These are phyloP conservation scores for Aspergillus pseudoviridinutans DNA, from an alignment of 2,329 filamentous ascomycete species.

Conservation along the genomic window DNA sequence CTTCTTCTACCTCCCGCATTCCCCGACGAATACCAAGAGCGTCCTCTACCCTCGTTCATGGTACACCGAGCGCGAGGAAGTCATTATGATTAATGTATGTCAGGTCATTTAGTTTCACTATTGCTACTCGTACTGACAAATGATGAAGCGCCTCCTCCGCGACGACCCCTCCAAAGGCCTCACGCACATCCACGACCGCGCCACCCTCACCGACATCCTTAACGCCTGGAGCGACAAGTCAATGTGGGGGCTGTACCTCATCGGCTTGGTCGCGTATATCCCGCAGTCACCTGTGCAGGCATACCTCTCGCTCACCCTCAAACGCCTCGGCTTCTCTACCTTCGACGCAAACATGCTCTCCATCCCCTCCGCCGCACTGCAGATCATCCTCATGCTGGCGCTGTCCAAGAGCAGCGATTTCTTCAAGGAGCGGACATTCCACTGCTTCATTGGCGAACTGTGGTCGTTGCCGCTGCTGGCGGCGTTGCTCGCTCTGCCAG, in stretches of 20 bases:
- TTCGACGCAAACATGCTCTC: constrained; percentile 31
- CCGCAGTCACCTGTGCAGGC: constrained; percentile 46
- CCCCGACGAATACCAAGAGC: constrained; percentile 25
- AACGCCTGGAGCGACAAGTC: constrained; percentile 45
- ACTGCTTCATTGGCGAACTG: constrained; percentile 49
- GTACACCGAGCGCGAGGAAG: constrained; percentile 27
- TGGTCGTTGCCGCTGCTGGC: constrained; percentile 52
- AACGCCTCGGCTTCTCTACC: constrained; percentile 24
- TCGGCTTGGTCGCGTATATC: constrained; percentile 45
- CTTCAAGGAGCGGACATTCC: constrained; percentile 51
- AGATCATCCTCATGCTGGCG: constrained; percentile 50
- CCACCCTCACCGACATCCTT: constrained; percentile 43
- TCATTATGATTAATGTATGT: constrained; percentile 26
- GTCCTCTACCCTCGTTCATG: constrained; percentile 18
- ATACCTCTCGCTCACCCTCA: constrained; percentile 55
- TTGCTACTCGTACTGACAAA: too few relatives aligned
- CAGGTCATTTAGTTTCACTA: too few relatives aligned
- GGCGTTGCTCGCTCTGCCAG: constrained; percentile 46
- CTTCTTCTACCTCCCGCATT: constrained; percentile 26
- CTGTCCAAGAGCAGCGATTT: constrained; percentile 47
- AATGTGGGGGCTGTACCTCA: constrained; percentile 50
- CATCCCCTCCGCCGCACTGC: constrained; percentile 33
- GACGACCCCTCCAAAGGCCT: constrained; percentile 54
- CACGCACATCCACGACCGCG: constrained; percentile 44
- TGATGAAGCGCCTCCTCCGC: constrained; percentile 37